phyloP scores from a whole-genome alignment of 1,284 basidiomycete species.

The Grifola frondosa region DNA sequence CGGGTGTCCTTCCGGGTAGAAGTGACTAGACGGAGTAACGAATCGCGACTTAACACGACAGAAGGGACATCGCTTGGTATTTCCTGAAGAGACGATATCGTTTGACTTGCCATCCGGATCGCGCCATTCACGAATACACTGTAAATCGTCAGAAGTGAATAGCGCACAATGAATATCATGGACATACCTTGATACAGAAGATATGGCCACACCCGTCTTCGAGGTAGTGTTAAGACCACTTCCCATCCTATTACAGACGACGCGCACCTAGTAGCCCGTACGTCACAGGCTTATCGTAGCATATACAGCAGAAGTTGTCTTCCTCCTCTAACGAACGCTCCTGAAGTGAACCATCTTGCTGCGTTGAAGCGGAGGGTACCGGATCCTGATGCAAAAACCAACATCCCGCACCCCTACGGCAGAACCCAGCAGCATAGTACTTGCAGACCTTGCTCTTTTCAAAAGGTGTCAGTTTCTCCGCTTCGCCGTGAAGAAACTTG shows the following conservation, averaged over 20 bases:
- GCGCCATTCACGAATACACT: slow-evolving; percentile 78
- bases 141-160: slow-evolving; percentile 6
- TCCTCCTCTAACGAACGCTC: no score
- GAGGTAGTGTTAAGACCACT: slow-evolving; percentile 2
- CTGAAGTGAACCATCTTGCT: no score
- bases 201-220: slow-evolving; percentile 69
- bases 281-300: slow-evolving; percentile 65
- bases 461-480: slow-evolving; percentile 57
- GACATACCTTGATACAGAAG: slow-evolving; percentile 62
- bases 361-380: slow-evolving; percentile 10
- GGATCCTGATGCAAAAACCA: slow-evolving; percentile 65
- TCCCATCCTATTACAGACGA: not conserved
- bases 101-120: slow-evolving; percentile 50
- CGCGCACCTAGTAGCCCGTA: slow-evolving; percentile 66
- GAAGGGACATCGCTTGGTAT: slow-evolving; percentile 73
- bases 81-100: slow-evolving; percentile 52
- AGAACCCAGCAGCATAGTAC: slow-evolving; percentile 65
- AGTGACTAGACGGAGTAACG: slow-evolving; percentile 67
- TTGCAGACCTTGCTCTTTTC: slow-evolving; percentile 68
- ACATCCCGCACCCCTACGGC: slow-evolving; percentile 61
- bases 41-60: slow-evolving; percentile 64
- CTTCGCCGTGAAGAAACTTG: slow-evolving; percentile 70
- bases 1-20: slow-evolving; percentile 52
- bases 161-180: slow-evolving; percentile 3
- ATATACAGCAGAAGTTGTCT: slow-evolving; percentile 60